A percentile compares a stretch with the other conserved stretches of the same genome.
Evolutionary conservation across 768 basidiomycete species (phyloP).

Genomic region (Boletus insuetus): DNA sequence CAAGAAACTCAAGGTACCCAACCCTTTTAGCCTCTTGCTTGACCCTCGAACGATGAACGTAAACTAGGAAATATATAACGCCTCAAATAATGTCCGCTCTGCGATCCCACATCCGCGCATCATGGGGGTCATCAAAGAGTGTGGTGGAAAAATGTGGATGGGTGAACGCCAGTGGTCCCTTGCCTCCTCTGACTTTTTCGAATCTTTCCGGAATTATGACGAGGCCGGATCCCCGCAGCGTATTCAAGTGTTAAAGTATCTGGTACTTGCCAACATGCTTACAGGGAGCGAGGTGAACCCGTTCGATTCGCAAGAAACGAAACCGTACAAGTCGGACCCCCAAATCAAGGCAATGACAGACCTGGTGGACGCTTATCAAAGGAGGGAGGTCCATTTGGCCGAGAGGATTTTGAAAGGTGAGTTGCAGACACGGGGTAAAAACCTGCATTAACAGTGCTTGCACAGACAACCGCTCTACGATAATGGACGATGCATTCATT

Average conservation of each 20-base stretch:
- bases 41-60: conserved; percentile 1
- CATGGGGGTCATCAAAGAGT: conserved; percentile 99
- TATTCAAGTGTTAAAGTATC: conserved; percentile 97
- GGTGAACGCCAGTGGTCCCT: conserved; percentile 99
- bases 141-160: conserved; percentile 99
- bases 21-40: not conserved
- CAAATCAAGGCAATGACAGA: conserved; percentile 99
- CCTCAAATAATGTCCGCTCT: conserved; percentile 86
- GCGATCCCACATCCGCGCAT: conserved; percentile 98
- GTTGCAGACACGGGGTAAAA: conserved; percentile 10
- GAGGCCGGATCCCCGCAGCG: conserved; percentile 96
- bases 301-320: conserved; percentile 99
- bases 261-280: conserved; percentile 97
- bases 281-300: conserved; percentile 99
- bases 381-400: conserved; percentile 94
- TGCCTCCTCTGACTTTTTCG: conserved; percentile 97
- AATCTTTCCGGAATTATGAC: conserved; percentile 98
- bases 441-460: not conserved
- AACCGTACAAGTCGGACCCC: conserved; percentile 93
- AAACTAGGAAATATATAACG: conserved; percentile 94
- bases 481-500: conserved; percentile 96
- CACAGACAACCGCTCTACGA: conserved; percentile 88
- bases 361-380: conserved; percentile 94
- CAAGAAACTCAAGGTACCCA: conserved; percentile 85
- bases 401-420: conserved; percentile 91